Conservation (phyloP, 2,329 filamentous ascomycete genomes). For the Hypoxylon sp. region DNA sequence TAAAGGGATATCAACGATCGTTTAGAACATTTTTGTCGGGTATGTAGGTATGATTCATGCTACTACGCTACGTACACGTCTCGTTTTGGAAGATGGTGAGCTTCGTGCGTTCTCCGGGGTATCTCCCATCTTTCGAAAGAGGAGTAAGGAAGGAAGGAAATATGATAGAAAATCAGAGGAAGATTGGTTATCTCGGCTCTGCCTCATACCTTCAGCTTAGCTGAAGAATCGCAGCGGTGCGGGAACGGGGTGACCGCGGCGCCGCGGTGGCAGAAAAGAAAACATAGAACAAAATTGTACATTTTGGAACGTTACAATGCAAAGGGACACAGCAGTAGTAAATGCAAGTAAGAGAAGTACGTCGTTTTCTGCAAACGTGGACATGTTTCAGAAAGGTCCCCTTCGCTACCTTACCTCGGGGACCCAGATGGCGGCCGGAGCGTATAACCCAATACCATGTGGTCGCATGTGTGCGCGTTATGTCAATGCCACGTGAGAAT, state of each 20-base stretch:
- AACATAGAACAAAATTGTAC: neutral
- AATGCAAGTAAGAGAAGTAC: neutral
- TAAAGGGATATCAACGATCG: neutral
- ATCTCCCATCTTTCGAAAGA: too few relatives aligned
- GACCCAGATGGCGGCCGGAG: constrained; percentile 18
- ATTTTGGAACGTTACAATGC: too few relatives aligned
- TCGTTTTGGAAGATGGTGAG: too few relatives aligned
- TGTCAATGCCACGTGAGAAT: constrained; percentile 28
- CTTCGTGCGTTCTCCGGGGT: too few relatives aligned
- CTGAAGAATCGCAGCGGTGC: constrained; percentile 1
- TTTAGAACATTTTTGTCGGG: too few relatives aligned
- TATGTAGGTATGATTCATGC: neutral
- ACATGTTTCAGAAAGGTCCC: constrained; percentile 21
- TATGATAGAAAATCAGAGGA: too few relatives aligned
- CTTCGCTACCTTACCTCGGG: constrained; percentile 6
- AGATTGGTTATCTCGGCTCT: neutral
- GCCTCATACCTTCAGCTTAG: constrained; percentile 24
- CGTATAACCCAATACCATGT: constrained; percentile 7
- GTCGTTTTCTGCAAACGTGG: constrained; percentile 1
- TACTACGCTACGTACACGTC: constrained; percentile 1
- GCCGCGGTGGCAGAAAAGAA: neutral
- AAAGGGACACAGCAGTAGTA: neutral
- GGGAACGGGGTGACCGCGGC: neutral
- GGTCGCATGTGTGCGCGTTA: neutral
- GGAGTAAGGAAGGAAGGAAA: too few relatives aligned